Evolutionary conservation across 2,329 filamentous ascomycete genomes (phyloP), one percentile per base, ranked within the genome.

Genomic region (Tolypocladium ophioglossoides): DNA sequence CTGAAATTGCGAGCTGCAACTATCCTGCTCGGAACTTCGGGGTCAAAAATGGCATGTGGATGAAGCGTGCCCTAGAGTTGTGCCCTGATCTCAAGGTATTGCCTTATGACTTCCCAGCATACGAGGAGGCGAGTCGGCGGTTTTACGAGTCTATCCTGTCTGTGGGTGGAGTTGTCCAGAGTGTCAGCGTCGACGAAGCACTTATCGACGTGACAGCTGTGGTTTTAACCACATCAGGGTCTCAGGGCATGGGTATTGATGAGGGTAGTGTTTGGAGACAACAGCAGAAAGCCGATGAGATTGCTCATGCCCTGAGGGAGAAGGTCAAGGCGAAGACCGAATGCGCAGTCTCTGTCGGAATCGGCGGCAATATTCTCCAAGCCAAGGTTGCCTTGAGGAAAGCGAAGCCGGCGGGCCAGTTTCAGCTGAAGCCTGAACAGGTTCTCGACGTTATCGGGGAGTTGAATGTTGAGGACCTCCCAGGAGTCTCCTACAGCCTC

Each of bases 41-140:
- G 1, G 78, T 99, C 53, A 96, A 91, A 66, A 99, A 99, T 62
- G 95, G 95, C 39, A 99, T 97, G 94, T 99, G 95, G 94, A 97
- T 99, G 92, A 95, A 92, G 67, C 79, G 80, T 37, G 94, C 94
- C 0, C 77, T 86, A 56, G 86, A 94, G 60, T 69, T 94, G 20
- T 99, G 91, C 64, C 86, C 92, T 0, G 83, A 90, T 24, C 75
- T 99, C 20, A 91, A 95, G 61, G 85, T 97, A 2, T 67, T 99
- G n/a, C 89, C 91, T 0, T 99, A 99, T 63, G 91, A 99, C 64
- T 99, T 97, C 65, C 86, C 88, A 2, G 92, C 85, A 0, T 99
- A 99, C 61, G 94, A 99, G 73, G 87, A 91, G 56, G 90, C 91
- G 1, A 99, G 94, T 64, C 80, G 82, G 54, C 78, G 83, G 3